Base-by-base conservation (phyloP, 345 rosid species). In the Kernera saxatilis region DNA sequence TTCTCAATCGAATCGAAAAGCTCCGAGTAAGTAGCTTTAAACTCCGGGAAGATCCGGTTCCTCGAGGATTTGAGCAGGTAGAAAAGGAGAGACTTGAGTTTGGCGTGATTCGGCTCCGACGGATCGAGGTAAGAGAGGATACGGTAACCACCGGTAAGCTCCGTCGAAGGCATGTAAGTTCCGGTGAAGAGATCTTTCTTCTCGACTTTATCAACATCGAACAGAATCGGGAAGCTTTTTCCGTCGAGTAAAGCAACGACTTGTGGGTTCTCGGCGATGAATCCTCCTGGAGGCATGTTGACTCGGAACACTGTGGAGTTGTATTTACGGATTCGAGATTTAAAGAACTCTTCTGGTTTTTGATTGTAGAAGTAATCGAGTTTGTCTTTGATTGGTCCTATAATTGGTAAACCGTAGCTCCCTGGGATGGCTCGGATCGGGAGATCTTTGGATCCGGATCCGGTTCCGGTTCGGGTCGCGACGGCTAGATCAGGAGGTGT, bases 201-300 rank as follows among this genome's bases (percentile, higher is more conserved):
- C 56, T 91, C 95, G 13, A 94, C 97, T 77, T 94, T 91, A 7
- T 84, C 70, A 1, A 82, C 79, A 40, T 91, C 97, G 51, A 91
- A 94, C n/a, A 94, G 80, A 48, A 88, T 77, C 0, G 95, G 95
- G 54, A 94, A 94, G 81, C 97, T 91, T 83, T 89, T 87, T 1
- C 88, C 97, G 80, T 94, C 99, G 30, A 94, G 95, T 44, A 94
- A 72, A 51, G 80, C 91, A 26, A 94, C 72, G 48, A 89, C 97
- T 7, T 73, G 82, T 10, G 96, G 88, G 39, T 88, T 79, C 0
- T 80, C 51, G 36, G 96, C 70, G 29, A 94, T 86, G 70, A 74
- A 78, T 9, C 93, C 91, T 2, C 98, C 98, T 0, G 98, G 95
- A 9, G 97, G 97, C 84, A 93, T 85, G 76, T 93, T 93, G 48